A percentile compares a stretch with the other conserved stretches of the same genome.
Conservation (phyloP, 768 basidiomycete genomes). For the Cantharellus cinnabarinus region DNA sequence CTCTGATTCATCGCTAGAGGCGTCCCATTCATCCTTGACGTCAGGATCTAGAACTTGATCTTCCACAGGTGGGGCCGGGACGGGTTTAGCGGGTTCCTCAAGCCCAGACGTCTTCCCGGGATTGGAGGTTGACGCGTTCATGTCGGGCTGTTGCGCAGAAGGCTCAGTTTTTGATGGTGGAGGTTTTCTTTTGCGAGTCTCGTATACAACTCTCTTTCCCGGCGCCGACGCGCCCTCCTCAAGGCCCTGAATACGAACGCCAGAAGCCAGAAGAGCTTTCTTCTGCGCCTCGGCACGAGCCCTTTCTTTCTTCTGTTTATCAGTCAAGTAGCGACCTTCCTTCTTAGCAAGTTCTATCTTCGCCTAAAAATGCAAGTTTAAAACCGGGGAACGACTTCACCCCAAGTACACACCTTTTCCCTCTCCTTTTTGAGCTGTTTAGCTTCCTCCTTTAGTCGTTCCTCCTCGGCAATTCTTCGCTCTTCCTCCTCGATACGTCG, state of each 20-base stretch:
- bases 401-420: slow-evolving; percentile 28
- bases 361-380: slow-evolving; percentile 26
- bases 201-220: slow-evolving; percentile 60
- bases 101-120: slow-evolving; percentile 1
- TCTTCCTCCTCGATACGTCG: slow-evolving; percentile 81
- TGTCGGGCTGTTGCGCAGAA: background rate
- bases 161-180: slow-evolving; percentile 3
- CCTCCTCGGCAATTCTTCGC: slow-evolving; percentile 55
- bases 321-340: slow-evolving; percentile 86
- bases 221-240: slow-evolving; percentile 32
- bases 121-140: background rate
- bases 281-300: slow-evolving; percentile 79
- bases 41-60: slow-evolving; percentile 15
- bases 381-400: no score
- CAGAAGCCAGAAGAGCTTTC: slow-evolving; percentile 75
- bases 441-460: slow-evolving; percentile 55
- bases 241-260: slow-evolving; percentile 77
- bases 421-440: slow-evolving; percentile 38
- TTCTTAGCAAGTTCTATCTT: slow-evolving; percentile 82
- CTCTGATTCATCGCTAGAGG: slow-evolving; percentile 35
- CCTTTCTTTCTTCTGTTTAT: slow-evolving; percentile 89
- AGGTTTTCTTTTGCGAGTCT: slow-evolving; percentile 59
- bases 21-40: slow-evolving; percentile 40
- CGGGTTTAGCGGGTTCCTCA: background rate
- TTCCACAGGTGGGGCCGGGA: slow-evolving; percentile 15